Base-by-base conservation (phyloP, 2,329 filamentous ascomycete genomes). In the Neodidymelliopsis sp. region DNA sequence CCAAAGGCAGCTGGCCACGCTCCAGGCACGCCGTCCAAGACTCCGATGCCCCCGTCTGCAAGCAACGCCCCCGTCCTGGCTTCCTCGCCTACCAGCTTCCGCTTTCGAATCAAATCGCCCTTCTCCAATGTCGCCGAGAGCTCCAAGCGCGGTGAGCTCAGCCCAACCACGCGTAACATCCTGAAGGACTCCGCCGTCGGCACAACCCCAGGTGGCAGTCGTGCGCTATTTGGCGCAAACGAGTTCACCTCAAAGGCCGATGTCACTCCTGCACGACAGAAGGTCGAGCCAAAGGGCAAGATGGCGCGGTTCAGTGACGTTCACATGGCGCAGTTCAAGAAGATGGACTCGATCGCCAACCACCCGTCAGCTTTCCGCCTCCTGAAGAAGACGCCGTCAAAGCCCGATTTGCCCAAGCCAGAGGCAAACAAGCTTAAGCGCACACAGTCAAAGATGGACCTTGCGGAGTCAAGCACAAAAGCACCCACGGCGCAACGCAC, bases 281-380 rank as follows among this genome's bases (percentile, higher is more conserved):
- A 96, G 65, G 92, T 89, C 6, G 84, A 85, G 59, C 85, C 92
- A 10, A 95, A 87, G 75, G 86, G 90, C 60, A 92, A 87, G 70
- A 82, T 84, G 39, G 79, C 86, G 37, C 87, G 93, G 34, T 97
- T 87, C 75, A 96, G 90, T 69, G 87, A 91, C 55, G 86, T 84
- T 27, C 93, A 97, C 70, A 88, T 90, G 83, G 85, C 87, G 38
- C 84, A 93, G 66, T 97, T 97, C 77, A 90, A 90, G 75, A 97
- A 96, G 79, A 97, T 97, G 93, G 91, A 96, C 70, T 97, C 92
- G 2, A 97, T 97, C 66, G 90, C 85, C 31, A 87, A 87, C 54
- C 92, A 97, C 69, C 81, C 91, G 7, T 96, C 92, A 9, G 84
- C 87, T 12, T 94, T 87, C 76, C 82, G 90, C 54, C 81, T 81